These are phyloP conservation scores for Lactarius pseudohatsudake DNA, from an alignment of 768 basidiomycete species.

Conservation along the genomic window DNA sequence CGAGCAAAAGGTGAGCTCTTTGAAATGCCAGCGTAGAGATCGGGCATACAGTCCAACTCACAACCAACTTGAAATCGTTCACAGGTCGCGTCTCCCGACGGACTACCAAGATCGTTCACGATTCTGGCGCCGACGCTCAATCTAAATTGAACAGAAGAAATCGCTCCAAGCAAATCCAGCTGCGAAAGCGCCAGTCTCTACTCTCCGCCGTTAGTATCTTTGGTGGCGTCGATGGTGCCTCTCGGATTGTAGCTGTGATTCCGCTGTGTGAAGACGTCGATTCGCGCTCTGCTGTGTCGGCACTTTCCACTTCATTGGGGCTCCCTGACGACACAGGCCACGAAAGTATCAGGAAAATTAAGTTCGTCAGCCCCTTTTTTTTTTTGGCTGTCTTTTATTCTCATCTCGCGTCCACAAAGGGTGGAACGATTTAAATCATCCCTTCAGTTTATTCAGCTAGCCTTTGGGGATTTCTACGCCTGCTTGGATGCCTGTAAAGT, in stretches of 20 bases:
- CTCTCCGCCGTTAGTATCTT: slow-evolving; percentile 76
- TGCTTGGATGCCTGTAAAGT: slow-evolving; percentile 83
- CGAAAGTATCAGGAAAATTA: slow-evolving; percentile 62
- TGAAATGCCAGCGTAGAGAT: neutral
- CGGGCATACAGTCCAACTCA: neutral
- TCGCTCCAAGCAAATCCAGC: slow-evolving; percentile 80
- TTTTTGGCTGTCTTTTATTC: slow-evolving; percentile 11
- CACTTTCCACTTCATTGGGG: slow-evolving; percentile 62
- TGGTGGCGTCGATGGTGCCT: slow-evolving; percentile 71
- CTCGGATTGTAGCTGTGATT: slow-evolving; percentile 85
- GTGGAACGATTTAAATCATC: slow-evolving; percentile 90
- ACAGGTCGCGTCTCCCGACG: slow-evolving; percentile 58
- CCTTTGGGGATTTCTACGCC: slow-evolving; percentile 68
- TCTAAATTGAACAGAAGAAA: slow-evolving; percentile 77
- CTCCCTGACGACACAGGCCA: slow-evolving; percentile 52
- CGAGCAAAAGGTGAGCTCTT: slow-evolving; percentile 68
- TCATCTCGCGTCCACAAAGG: slow-evolving; percentile 41
- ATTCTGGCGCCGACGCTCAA: slow-evolving; percentile 59
- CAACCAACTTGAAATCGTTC: neutral
- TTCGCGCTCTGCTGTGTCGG: slow-evolving; percentile 49
- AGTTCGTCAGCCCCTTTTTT: slow-evolving; percentile 44
- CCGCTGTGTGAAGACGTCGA: slow-evolving; percentile 73
- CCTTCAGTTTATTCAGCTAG: slow-evolving; percentile 80
- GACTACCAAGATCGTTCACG: slow-evolving; percentile 51
- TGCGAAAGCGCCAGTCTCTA: slow-evolving; percentile 65